A percentile compares a stretch with the other conserved stretches of the same genome.
phyloP scores from a whole-genome alignment of 257 asterid genomes.

The Hygrophila difformis region DNA sequence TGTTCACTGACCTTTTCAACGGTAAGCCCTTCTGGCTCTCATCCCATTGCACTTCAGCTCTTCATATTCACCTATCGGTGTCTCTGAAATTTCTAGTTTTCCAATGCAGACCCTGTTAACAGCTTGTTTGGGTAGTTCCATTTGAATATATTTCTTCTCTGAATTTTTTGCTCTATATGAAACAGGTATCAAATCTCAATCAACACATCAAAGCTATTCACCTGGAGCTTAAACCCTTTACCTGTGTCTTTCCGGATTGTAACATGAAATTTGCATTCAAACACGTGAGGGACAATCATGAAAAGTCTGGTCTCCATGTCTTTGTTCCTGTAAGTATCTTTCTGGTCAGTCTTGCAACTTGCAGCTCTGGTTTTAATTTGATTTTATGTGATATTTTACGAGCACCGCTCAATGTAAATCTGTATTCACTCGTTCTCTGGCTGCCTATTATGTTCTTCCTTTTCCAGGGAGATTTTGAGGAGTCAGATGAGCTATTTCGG shows the following conservation, averaged over 20 bases:
- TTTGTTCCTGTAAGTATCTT: conserved; percentile 44
- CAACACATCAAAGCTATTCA: conserved; percentile 79
- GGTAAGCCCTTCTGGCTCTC: conserved; percentile 26
- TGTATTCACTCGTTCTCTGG: background rate
- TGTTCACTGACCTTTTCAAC: conserved; percentile 55
- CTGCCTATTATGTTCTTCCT: background rate
- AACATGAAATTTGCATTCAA: conserved; percentile 62
- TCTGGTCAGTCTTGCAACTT: background rate
- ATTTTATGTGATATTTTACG: no score
- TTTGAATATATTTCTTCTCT: no score
- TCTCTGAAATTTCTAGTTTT: background rate
- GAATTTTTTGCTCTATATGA: background rate
- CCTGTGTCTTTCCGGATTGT: conserved; percentile 57
- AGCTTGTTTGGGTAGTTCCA: no score
- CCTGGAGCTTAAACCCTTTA: conserved; percentile 45
- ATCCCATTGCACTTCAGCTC: background rate
- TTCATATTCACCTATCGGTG: background rate
- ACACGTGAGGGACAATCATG: conserved; percentile 87
- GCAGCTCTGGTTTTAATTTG: background rate
- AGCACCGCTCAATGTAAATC: background rate
- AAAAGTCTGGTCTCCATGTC: conserved; percentile 64
- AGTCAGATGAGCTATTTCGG: conserved; percentile 57
- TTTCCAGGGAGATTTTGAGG: conserved; percentile 73
- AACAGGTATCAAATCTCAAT: conserved; percentile 64
- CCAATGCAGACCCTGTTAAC: background rate